These are phyloP conservation scores for Apiotrichum montevideense DNA, from an alignment of 1,284 basidiomycete species.

Conservation along the genomic window DNA sequence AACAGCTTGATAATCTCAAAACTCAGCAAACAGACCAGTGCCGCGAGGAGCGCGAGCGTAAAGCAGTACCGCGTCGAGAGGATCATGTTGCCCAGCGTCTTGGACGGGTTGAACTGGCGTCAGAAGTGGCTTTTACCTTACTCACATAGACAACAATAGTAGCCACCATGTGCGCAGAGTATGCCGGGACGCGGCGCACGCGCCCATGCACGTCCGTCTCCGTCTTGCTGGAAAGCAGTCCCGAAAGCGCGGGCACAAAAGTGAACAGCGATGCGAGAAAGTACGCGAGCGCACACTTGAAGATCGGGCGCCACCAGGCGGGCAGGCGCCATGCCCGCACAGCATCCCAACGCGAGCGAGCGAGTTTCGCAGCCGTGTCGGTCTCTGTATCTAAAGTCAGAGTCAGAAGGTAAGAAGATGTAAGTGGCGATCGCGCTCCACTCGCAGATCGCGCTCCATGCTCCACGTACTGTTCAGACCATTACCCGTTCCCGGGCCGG, in stretches of 20 bases:
- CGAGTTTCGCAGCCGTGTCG: too few relatives aligned
- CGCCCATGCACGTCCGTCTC: slow-evolving; percentile 52
- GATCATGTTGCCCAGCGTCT: slow-evolving; percentile 83
- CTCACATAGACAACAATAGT: slow-evolving; percentile 61
- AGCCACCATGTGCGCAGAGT: slow-evolving; percentile 82
- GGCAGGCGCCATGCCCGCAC: neutral
- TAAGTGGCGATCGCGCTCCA: too few relatives aligned
- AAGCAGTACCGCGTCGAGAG: slow-evolving; percentile 48
- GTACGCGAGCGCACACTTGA: slow-evolving; percentile 90
- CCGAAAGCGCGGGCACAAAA: slow-evolving; percentile 58
- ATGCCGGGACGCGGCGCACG: slow-evolving; percentile 54
- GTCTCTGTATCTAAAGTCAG: too few relatives aligned
- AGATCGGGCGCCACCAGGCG: slow-evolving; percentile 46
- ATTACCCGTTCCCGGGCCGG: too few relatives aligned
- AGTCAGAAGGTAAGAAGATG: too few relatives aligned
- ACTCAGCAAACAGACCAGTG: slow-evolving; percentile 75
- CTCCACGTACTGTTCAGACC: too few relatives aligned
- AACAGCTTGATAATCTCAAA: slow-evolving; percentile 75
- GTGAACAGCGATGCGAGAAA: slow-evolving; percentile 88
- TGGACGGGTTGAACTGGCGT: slow-evolving; percentile 54
- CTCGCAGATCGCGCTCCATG: too few relatives aligned
- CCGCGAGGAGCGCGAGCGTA: slow-evolving; percentile 60
- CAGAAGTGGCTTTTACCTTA: slow-evolving; percentile 44
- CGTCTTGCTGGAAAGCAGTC: slow-evolving; percentile 31
- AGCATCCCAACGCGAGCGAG: too few relatives aligned